Percentiles rank a stretch among this genome's conserved stretches.
phyloP scores from a whole-genome alignment of 352 stramenopile species.

The Phytophthora colocasiae region DNA sequence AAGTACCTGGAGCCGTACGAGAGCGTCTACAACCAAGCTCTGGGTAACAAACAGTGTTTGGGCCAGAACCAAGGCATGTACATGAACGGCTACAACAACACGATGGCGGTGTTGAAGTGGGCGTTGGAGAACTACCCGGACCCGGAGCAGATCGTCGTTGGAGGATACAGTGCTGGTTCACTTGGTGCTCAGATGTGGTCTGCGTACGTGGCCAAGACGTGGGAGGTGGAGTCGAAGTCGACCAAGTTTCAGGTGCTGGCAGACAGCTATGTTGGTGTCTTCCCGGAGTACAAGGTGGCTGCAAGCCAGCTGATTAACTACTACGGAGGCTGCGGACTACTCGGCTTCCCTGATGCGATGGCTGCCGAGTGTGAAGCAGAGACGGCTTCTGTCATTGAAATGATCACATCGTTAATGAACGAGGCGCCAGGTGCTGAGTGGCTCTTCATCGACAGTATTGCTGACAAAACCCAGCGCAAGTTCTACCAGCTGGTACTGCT shows the following conservation, averaged over 20 bases:
- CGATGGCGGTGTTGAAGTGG: constrained; percentile 62
- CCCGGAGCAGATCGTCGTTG: constrained; percentile 55
- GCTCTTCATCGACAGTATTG: constrained; percentile 55
- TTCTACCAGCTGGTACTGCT: constrained; percentile 34
- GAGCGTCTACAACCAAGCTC: constrained; percentile 36
- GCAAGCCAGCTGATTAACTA: constrained; percentile 45
- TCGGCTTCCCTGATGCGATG: constrained; percentile 40
- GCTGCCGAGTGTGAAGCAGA: constrained; percentile 35
- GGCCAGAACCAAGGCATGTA: constrained; percentile 49
- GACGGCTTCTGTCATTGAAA: constrained; percentile 28
- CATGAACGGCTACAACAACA: constrained; percentile 69
- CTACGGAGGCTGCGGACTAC: constrained; percentile 44
- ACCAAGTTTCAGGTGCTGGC: constrained; percentile 52
- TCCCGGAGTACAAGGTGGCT: constrained; percentile 39
- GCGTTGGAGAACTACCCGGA: constrained; percentile 61
- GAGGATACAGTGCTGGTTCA: constrained; percentile 56
- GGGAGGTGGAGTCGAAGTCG: constrained; percentile 47
- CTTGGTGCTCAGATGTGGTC: constrained; percentile 52
- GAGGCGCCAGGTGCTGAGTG: constrained; percentile 35
- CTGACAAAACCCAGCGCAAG: constrained; percentile 48
- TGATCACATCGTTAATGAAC: constrained; percentile 43
- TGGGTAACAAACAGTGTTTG: constrained; percentile 46
- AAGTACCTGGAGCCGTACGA: constrained; percentile 26
- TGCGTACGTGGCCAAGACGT: constrained; percentile 48
- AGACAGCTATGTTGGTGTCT: constrained; percentile 61